These are phyloP conservation scores for Elongisporangium prolatum DNA, from an alignment of 352 stramenopile genomes.

Conservation along the genomic window DNA sequence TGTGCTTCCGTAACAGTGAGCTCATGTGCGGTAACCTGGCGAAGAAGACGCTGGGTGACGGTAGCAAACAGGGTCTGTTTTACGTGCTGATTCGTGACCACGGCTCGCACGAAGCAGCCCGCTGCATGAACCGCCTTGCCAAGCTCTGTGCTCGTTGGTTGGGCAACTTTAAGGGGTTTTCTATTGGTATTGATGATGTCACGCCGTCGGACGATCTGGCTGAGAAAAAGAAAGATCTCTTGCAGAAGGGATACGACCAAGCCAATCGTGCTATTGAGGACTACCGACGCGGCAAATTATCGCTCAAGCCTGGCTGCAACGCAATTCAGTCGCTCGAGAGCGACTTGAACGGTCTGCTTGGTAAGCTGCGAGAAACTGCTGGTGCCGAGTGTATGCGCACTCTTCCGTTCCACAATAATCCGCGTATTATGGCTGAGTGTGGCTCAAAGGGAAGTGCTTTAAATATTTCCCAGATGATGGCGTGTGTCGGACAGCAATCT, in stretches of 20 bases:
- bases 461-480: constrained; percentile 99
- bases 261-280: constrained; percentile 91
- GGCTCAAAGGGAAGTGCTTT: constrained; percentile 98
- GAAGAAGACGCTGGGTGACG: constrained; percentile 98
- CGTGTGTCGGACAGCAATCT: constrained; percentile 98
- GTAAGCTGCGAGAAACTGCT: constrained; percentile 96
- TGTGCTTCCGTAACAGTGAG: constrained; percentile 96
- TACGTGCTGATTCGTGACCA: constrained; percentile 98
- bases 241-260: constrained; percentile 82
- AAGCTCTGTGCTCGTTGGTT: constrained; percentile 98
- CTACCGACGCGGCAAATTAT: constrained; percentile 93
- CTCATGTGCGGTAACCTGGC: constrained; percentile 97
- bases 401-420: constrained; percentile 96
- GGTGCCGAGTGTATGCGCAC: constrained; percentile 98
- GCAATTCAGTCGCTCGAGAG: constrained; percentile 97
- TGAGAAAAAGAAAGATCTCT: constrained; percentile 93
- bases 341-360: constrained; percentile 97
- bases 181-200: constrained; percentile 99
- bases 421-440: constrained; percentile 98
- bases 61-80: constrained; percentile 97
- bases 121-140: constrained; percentile 97
- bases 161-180: constrained; percentile 97
- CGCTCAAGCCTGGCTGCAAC: constrained; percentile 96
- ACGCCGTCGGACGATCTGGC: constrained; percentile 94
- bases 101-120: constrained; percentile 87